Percentiles rank a stretch among this genome's conserved stretches.
phyloP scores from a whole-genome alignment of 805 yeast species.

The Yamadazyma laniorum region DNA sequence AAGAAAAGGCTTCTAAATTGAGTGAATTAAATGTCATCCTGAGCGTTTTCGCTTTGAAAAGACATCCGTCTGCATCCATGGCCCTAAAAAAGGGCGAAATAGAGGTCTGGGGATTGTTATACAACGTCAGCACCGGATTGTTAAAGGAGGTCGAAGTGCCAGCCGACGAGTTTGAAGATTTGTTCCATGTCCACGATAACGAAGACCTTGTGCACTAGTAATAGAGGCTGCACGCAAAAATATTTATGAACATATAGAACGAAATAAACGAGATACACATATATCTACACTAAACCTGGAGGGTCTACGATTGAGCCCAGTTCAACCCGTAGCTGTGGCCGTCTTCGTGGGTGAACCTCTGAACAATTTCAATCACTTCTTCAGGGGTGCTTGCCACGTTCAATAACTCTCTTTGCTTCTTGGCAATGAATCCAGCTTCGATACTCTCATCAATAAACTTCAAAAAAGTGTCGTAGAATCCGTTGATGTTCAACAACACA shows the following conservation, averaged over 20 bases:
- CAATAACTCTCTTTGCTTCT: slow-evolving; percentile 63
- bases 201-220: slow-evolving; percentile 13
- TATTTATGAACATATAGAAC: too few species aligned
- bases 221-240: too few species aligned
- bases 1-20: slow-evolving; percentile 56
- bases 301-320: slow-evolving; percentile 46
- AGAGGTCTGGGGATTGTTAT: slow-evolving; percentile 79
- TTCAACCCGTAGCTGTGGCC: slow-evolving; percentile 65
- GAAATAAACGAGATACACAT: too few species aligned
- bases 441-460: slow-evolving; percentile 60
- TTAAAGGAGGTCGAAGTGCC: slow-evolving; percentile 43
- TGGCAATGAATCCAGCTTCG: slow-evolving; percentile 63
- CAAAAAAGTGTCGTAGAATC: slow-evolving; percentile 72
- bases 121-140: slow-evolving; percentile 77
- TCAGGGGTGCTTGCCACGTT: slow-evolving; percentile 66
- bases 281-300: too few species aligned
- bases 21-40: slow-evolving; percentile 73
- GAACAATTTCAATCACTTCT: slow-evolving; percentile 63
- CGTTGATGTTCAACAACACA: slow-evolving; percentile 72
- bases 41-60: slow-evolving; percentile 65
- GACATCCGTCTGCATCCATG: slow-evolving; percentile 64
- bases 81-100: slow-evolving; percentile 63
- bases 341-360: slow-evolving; percentile 61
- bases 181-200: slow-evolving; percentile 40
- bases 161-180: slow-evolving; percentile 42